Evolutionary conservation across 2,329 filamentous ascomycete genomes (phyloP).

Genomic region (Fusarium secorum): DNA sequence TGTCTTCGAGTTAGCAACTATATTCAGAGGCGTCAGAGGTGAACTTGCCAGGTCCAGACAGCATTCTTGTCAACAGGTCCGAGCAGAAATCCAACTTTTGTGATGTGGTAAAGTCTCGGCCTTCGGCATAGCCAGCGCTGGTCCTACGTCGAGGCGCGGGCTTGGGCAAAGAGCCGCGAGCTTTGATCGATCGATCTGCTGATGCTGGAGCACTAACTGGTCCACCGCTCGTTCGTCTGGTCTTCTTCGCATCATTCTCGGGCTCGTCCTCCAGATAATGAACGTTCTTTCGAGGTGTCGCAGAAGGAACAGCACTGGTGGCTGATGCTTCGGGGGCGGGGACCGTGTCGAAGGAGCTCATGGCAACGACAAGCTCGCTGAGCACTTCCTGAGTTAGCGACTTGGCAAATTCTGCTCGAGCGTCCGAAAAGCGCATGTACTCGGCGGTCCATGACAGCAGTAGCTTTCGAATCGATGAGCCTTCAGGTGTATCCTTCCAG

Average conservation of each 20-base stretch:
- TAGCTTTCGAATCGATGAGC: constrained; percentile 65
- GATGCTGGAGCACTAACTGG: constrained; percentile 14
- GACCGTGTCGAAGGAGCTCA: constrained; percentile 62
- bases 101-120: constrained; percentile 46
- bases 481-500: constrained; percentile 68
- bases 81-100: constrained; percentile 66
- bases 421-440: constrained; percentile 66
- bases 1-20: constrained; percentile 39
- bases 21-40: background rate
- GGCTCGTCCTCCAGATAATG: constrained; percentile 57
- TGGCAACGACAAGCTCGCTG: constrained; percentile 68
- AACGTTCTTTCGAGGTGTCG: constrained; percentile 54
- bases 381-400: constrained; percentile 69
- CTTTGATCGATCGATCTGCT: constrained; percentile 38
- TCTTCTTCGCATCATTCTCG: constrained; percentile 55
- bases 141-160: constrained; percentile 47
- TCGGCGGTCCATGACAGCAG: constrained; percentile 69
- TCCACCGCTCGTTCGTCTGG: constrained; percentile 49
- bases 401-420: constrained; percentile 65
- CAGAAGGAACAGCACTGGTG: constrained; percentile 26
- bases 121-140: constrained; percentile 45
- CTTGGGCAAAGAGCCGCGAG: constrained; percentile 47
- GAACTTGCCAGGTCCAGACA: constrained; percentile 64
- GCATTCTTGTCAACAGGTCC: constrained; percentile 66
- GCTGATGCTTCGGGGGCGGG: constrained; percentile 43